A percentile compares a stretch with the other conserved stretches of the same genome.
Conservation (phyloP, 2,329 filamentous ascomycete genomes). For the Ophiosphaerella herpotricha region DNA sequence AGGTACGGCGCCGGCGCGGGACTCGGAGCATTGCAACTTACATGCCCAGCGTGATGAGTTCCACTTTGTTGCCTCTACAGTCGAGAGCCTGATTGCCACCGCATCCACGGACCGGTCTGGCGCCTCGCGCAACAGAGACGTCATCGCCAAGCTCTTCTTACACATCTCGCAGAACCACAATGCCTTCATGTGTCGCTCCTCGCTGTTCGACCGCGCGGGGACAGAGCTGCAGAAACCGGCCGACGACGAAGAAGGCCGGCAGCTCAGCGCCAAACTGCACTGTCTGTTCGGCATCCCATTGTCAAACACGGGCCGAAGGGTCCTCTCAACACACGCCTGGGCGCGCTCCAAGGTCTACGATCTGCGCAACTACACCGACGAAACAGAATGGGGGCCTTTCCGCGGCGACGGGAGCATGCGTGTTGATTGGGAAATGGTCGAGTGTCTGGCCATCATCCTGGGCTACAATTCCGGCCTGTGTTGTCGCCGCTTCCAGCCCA, state of each 20-base stretch:
- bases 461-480: constrained; percentile 58
- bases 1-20: constrained; percentile 33
- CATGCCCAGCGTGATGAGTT: constrained; percentile 37
- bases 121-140: constrained; percentile 52
- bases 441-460: constrained; percentile 73
- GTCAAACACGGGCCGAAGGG: constrained; percentile 36
- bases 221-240: constrained; percentile 47
- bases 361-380: constrained; percentile 66
- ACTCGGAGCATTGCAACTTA: not conserved
- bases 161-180: constrained; percentile 57
- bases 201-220: constrained; percentile 59
- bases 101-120: constrained; percentile 46
- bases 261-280: constrained; percentile 73
- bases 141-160: constrained; percentile 49
- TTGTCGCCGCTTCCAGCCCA: constrained; percentile 25
- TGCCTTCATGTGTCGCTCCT: constrained; percentile 67
- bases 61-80: constrained; percentile 44
- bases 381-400: constrained; percentile 73
- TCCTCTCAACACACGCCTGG: constrained; percentile 58
- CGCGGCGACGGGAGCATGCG: constrained; percentile 62
- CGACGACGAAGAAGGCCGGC: constrained; percentile 54
- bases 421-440: constrained; percentile 81
- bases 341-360: constrained; percentile 76
- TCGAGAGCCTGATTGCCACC: constrained; percentile 44
- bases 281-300: constrained; percentile 69